Conservation (phyloP, 169 alveolate genomes). For the Eimeria zaria region DNA sequence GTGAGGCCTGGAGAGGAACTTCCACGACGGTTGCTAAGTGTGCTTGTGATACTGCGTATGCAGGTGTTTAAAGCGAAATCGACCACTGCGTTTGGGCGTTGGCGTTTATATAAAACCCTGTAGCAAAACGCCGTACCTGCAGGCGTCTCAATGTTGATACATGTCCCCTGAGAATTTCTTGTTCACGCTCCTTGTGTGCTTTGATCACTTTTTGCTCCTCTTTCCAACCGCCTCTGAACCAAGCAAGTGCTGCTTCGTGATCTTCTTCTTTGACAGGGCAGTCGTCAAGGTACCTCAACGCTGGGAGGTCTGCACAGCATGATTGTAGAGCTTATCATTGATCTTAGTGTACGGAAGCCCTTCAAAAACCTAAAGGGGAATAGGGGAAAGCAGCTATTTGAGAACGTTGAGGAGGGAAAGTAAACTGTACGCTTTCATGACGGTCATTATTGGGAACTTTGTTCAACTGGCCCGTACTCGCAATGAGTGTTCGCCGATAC, state of each 20-base stretch:
- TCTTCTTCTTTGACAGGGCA: conserved; percentile 95
- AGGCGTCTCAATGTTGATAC: neutral
- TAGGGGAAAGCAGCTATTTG: neutral
- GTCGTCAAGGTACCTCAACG: conserved; percentile 94
- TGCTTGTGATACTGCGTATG: neutral
- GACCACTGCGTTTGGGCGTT: neutral
- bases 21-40: neutral
- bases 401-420: neutral
- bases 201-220: conserved; percentile 90
- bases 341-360: neutral
- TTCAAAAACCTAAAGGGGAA: neutral
- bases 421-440: neutral
- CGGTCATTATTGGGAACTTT: neutral
- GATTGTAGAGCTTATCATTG: neutral
- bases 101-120: neutral
- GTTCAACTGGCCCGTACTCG: conserved; percentile 15
- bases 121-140: neutral
- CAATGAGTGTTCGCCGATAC: conserved; percentile 55
- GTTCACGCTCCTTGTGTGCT: conserved; percentile 27
- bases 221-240: conserved; percentile 94
- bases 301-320: conserved; percentile 86
- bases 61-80: neutral
- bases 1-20: neutral
- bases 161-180: conserved; percentile 18
- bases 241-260: conserved; percentile 95